Percentiles rank a stretch among this genome's conserved stretches.
phyloP scores from a whole-genome alignment of 768 basidiomycete genomes.

The Suillus sp. region DNA sequence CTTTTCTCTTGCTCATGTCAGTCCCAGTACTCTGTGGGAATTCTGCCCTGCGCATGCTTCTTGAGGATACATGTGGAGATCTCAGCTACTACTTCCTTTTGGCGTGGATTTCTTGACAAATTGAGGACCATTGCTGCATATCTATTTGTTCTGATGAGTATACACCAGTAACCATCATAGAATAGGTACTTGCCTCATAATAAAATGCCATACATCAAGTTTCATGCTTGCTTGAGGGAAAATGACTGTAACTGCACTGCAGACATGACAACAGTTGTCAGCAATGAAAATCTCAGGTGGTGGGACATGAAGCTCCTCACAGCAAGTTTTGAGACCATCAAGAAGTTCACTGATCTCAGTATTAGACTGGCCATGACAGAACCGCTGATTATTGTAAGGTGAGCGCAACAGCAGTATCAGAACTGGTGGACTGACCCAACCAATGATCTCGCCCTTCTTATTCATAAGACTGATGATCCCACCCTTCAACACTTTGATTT shows the following conservation, averaged over 20 bases:
- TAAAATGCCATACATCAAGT: slow-evolving; percentile 25
- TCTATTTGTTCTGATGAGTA: slow-evolving; percentile 8
- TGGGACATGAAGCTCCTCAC: slow-evolving; percentile 11
- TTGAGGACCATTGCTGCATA: slow-evolving; percentile 18
- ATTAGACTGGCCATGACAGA: slow-evolving; percentile 21
- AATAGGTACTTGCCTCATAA: slow-evolving; percentile 16
- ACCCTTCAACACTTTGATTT: slow-evolving; percentile 9
- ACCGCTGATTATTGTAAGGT: slow-evolving; percentile 3
- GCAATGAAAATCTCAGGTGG: slow-evolving; percentile 19
- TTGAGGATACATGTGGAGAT: slow-evolving; percentile 17
- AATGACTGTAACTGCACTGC: slow-evolving; percentile 3
- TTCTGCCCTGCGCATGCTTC: slow-evolving; percentile 7
- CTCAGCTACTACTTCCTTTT: slow-evolving; percentile 9
- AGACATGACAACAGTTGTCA: slow-evolving; percentile 28
- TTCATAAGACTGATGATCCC: slow-evolving; percentile 21
- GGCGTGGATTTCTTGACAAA: slow-evolving; percentile 12
- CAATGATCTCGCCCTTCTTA: slow-evolving; percentile 18
- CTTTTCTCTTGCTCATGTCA: slow-evolving; percentile 21
- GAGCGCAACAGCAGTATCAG: not conserved
- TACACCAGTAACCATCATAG: not conserved
- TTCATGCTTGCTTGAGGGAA: slow-evolving; percentile 13
- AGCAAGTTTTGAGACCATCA: slow-evolving; percentile 14
- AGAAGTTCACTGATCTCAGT: slow-evolving; percentile 22
- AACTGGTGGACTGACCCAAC: slow-evolving; percentile 15
- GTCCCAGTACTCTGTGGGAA: slow-evolving; percentile 20